A percentile compares a stretch with the other conserved stretches of the same genome.
These are phyloP conservation scores for Emergomyces africanus DNA, from an alignment of 2,329 filamentous ascomycete genomes.

Conservation along the genomic window DNA sequence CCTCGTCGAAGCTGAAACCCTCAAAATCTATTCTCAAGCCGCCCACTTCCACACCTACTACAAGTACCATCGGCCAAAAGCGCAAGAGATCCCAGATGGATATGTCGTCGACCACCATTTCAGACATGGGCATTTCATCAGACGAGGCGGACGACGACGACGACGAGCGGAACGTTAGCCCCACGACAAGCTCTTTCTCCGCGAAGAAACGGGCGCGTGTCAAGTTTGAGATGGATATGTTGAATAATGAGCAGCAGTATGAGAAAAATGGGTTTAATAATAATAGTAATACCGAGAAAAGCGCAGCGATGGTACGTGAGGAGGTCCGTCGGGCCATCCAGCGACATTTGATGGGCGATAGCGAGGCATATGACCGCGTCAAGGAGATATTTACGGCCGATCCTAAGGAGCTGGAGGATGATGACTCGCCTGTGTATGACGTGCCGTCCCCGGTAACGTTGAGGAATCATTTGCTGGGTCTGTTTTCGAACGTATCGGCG, in stretches of 20 bases:
- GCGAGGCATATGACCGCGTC: slow-evolving; percentile 44
- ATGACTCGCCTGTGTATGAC: slow-evolving; percentile 24
- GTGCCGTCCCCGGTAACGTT: slow-evolving; percentile 40
- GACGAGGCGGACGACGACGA: not conserved
- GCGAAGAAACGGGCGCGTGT: slow-evolving; percentile 30
- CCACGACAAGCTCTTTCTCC: slow-evolving; percentile 11
- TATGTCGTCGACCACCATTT: slow-evolving; percentile 18
- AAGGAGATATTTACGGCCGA: slow-evolving; percentile 40
- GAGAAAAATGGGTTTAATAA: not conserved
- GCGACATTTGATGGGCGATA: slow-evolving; percentile 40
- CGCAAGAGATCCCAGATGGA: slow-evolving; percentile 27
- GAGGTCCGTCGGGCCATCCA: slow-evolving; percentile 48
- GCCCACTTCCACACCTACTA: slow-evolving; percentile 9
- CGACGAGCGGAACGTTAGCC: not conserved
- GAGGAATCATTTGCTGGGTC: slow-evolving; percentile 46
- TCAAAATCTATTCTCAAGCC: slow-evolving; percentile 18
- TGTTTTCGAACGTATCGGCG: slow-evolving; percentile 43
- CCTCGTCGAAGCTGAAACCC: slow-evolving; percentile 27
- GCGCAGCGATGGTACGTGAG: slow-evolving; percentile 45
- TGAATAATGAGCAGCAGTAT: slow-evolving; percentile 8
- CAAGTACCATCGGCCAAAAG: slow-evolving; percentile 19
- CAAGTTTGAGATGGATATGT: slow-evolving; percentile 29
- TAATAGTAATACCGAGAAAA: slow-evolving; percentile 31
- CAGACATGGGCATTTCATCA: slow-evolving; percentile 9
- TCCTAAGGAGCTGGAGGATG: slow-evolving; percentile 28